Percentiles rank a stretch among this genome's conserved stretches.
These are phyloP conservation scores for Huntiella decipiens DNA, from an alignment of 2,329 filamentous ascomycete genomes.

Conservation along the genomic window DNA sequence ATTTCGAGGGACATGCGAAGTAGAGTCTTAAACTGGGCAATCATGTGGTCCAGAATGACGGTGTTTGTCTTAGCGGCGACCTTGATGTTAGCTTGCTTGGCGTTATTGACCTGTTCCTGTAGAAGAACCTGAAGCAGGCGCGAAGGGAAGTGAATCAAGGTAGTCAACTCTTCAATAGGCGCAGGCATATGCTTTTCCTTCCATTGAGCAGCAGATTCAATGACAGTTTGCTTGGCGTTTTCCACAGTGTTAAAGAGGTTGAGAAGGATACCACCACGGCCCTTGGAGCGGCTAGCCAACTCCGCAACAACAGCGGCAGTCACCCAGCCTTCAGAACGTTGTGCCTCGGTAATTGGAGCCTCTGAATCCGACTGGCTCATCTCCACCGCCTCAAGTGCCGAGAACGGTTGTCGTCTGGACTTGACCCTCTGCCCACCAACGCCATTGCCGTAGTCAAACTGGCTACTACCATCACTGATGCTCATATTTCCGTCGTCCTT, in stretches of 20 bases:
- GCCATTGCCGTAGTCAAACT: too few relatives aligned
- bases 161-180: slow-evolving; percentile 90
- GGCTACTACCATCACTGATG: too few relatives aligned
- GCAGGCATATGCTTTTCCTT: slow-evolving; percentile 78
- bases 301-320: too few relatives aligned
- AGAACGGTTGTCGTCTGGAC: neutral
- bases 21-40: slow-evolving; percentile 83
- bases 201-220: slow-evolving; percentile 69
- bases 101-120: slow-evolving; percentile 73
- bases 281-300: neutral
- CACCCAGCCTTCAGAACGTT: neutral
- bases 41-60: slow-evolving; percentile 96
- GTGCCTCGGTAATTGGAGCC: slow-evolving; percentile 11
- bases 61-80: slow-evolving; percentile 81
- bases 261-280: slow-evolving; percentile 55
- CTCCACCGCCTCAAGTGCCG: slow-evolving; percentile 1
- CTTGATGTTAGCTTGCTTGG: slow-evolving; percentile 72
- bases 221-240: slow-evolving; percentile 84
- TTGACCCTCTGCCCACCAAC: too few relatives aligned
- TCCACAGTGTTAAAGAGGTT: slow-evolving; percentile 71
- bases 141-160: slow-evolving; percentile 91
- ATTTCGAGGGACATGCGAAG: slow-evolving; percentile 82
- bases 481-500: too few relatives aligned
- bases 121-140: slow-evolving; percentile 94
- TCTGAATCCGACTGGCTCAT: slow-evolving; percentile 7